Evolutionary conservation across 768 basidiomycete genomes (phyloP), one percentile per base, ranked within the genome.

Genomic region (Pleurotus tuoliensis): DNA sequence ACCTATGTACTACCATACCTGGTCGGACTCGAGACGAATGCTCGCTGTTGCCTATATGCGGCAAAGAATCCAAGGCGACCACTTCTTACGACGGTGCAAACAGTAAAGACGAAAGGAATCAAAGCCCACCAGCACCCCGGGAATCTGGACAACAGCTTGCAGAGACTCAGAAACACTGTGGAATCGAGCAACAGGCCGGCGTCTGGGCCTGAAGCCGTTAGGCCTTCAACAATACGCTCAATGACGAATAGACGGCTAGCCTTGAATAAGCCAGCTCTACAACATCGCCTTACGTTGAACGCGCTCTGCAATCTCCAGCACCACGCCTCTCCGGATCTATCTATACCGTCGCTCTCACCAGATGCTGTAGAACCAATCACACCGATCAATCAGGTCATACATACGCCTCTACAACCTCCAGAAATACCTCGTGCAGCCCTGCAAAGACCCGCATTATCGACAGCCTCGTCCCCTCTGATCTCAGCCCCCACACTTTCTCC

Each of bases 191-290:
- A 11, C 30, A 11, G 30, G 30, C 30, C 30, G 8, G 30, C 30
- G 11, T 9, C 8, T n/a, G n/a, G n/a, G n/a, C n/a, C n/a, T 11
- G 30, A 34, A 34, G 11, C 9, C 11, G 8, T 34, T 3, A 11
- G 7, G 8, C 8, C 8, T 34, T 34, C 30, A 9, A 34, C 30
- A 34, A 9, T 16, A 16, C 53, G 12, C 16, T 55, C 53, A 13
- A 55, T 55, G 53, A 43, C 53, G 16, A 22, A 34, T 24, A 41
- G 53, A 41, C 53, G 53, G 5, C 38, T 55, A 15, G 53, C 53
- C 12, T 45, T 20, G 11, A 41, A 55, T 24, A 55, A 43, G 16
- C 53, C 53, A 6, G 53, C 27, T 1, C 53, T 55, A 18, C 53
- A 43, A n/a, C 53, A 30, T 15, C 53, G 43, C 18, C 39, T 55